phyloP scores from a whole-genome alignment of 352 stramenopile genomes.

The Phytophthora cactorum region DNA sequence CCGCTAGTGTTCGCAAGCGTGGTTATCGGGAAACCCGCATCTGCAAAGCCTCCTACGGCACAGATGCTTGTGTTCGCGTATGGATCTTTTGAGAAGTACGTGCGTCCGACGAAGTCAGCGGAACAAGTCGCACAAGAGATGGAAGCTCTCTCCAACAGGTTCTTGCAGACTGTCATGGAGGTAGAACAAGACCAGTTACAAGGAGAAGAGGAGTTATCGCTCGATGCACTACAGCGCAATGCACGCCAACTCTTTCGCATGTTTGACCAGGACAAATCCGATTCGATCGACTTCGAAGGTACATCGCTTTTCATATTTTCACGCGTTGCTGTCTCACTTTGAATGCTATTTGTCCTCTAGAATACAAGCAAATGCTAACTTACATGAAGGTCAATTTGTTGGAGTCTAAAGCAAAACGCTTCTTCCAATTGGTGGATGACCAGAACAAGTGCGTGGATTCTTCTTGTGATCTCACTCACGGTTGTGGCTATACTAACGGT shows the following conservation, averaged over 20 bases:
- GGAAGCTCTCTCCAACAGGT: constrained; percentile 48
- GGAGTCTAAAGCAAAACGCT: constrained; percentile 70
- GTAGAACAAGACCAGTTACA: constrained; percentile 46
- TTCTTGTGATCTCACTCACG: neutral
- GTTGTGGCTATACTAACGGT: neutral
- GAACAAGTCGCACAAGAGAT: constrained; percentile 55
- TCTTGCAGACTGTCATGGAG: constrained; percentile 62
- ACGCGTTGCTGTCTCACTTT: constrained; percentile 1
- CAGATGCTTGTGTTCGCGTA: constrained; percentile 57
- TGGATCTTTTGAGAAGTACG: constrained; percentile 63
- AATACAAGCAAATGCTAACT: constrained; percentile 82
- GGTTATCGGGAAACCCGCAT: constrained; percentile 65
- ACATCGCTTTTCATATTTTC: neutral
- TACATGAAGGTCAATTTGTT: constrained; percentile 72
- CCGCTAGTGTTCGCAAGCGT: constrained; percentile 56
- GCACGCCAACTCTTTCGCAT: constrained; percentile 69
- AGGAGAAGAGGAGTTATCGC: constrained; percentile 38
- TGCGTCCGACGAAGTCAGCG: constrained; percentile 54
- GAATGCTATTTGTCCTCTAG: constrained; percentile 29
- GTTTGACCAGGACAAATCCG: constrained; percentile 77
- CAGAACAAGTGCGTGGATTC: constrained; percentile 63
- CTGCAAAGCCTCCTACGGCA: constrained; percentile 56
- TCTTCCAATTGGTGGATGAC: constrained; percentile 76
- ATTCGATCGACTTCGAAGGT: constrained; percentile 83
- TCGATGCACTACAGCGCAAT: constrained; percentile 58